A percentile compares a stretch with the other conserved stretches of the same genome.
Conservation (phyloP, 257 asterid species). For the Lycium ferocissimum region DNA sequence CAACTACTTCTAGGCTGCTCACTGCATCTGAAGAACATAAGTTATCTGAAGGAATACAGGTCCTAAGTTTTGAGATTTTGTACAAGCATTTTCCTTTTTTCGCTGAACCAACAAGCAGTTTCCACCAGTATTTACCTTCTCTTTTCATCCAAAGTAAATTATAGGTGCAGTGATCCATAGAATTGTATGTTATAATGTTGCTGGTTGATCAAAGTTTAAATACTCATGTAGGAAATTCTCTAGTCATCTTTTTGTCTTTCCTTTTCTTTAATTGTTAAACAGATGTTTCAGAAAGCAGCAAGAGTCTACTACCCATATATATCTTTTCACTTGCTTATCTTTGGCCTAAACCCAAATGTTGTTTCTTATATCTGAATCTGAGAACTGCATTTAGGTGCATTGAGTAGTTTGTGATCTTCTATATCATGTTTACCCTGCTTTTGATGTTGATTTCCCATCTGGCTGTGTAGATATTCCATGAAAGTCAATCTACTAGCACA, state of each 20-base stretch:
- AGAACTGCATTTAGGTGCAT: background rate
- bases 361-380: background rate
- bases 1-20: constrained; percentile 73
- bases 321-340: background rate
- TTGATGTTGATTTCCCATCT: constrained; percentile 4
- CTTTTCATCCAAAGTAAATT: background rate
- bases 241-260: background rate
- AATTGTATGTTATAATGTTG: background rate
- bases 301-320: background rate
- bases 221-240: background rate
- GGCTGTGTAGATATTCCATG: background rate
- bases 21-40: constrained; percentile 82
- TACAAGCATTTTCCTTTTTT: background rate
- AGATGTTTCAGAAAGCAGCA: background rate
- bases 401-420: background rate
- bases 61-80: constrained; percentile 30
- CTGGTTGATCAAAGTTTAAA: background rate
- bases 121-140: constrained; percentile 1
- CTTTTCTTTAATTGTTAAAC: background rate
- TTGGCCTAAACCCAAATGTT: background rate
- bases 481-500: background rate
- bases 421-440: background rate
- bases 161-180: background rate
- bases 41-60: constrained; percentile 91
- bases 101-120: background rate